Conservation (phyloP, 2,329 filamentous ascomycete genomes). For the Malbranchea cinnamomea region DNA sequence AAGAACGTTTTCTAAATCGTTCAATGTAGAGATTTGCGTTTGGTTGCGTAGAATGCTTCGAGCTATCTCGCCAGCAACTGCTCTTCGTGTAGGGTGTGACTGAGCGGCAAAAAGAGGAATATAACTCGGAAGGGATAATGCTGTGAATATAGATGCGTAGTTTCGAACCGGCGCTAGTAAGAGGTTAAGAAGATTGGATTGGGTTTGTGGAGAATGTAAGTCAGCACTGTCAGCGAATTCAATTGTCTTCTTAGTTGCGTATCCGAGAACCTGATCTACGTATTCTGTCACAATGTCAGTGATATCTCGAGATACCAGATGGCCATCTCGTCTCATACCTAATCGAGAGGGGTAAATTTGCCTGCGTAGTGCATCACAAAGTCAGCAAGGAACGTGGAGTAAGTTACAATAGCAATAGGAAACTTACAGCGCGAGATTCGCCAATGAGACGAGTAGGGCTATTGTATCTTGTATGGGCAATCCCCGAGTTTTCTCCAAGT, state of each 20-base stretch:
- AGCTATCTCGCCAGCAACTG: slow-evolving; percentile 79
- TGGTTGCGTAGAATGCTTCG: slow-evolving; percentile 69
- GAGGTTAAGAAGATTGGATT: slow-evolving; percentile 76
- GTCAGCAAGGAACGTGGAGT: slow-evolving; percentile 10
- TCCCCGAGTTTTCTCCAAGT: slow-evolving; percentile 78
- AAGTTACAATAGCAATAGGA: not conserved
- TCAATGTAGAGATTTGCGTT: slow-evolving; percentile 59
- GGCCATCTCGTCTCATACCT: slow-evolving; percentile 14
- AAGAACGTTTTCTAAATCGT: slow-evolving; percentile 75
- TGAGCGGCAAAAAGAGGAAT: slow-evolving; percentile 81
- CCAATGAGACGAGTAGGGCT: slow-evolving; percentile 80
- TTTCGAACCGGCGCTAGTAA: slow-evolving; percentile 81
- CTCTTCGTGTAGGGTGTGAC: slow-evolving; percentile 79
- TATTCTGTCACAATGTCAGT: slow-evolving; percentile 45
- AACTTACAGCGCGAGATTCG: slow-evolving; percentile 65
- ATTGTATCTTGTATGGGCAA: slow-evolving; percentile 91
- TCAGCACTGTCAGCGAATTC: slow-evolving; percentile 93
- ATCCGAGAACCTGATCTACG: slow-evolving; percentile 83
- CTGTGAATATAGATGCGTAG: slow-evolving; percentile 93
- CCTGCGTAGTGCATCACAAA: too few relatives aligned
- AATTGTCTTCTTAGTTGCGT: slow-evolving; percentile 70
- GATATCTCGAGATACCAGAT: not conserved
- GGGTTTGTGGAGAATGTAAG: slow-evolving; percentile 71
- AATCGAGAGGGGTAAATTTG: slow-evolving; percentile 89
- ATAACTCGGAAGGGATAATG: slow-evolving; percentile 79